Percentiles rank a stretch among this genome's conserved stretches.
Conservation (phyloP, 768 basidiomycete genomes). For the Lactarius tabidus region DNA sequence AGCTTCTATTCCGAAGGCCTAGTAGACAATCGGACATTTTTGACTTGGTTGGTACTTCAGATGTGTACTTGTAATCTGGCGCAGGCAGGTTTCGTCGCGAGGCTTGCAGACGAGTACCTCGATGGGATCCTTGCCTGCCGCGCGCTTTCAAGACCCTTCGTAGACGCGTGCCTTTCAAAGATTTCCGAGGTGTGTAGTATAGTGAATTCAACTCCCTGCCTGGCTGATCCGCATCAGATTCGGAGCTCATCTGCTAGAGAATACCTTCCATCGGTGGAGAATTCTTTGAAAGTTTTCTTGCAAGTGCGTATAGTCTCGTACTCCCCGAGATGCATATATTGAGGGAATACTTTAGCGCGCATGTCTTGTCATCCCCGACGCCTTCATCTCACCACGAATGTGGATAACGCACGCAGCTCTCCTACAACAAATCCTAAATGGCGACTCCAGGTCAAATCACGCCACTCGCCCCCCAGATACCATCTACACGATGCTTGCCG, state of each 20-base stretch:
- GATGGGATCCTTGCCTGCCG: slow-evolving; percentile 63
- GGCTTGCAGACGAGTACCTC: slow-evolving; percentile 77
- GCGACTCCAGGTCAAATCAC: slow-evolving; percentile 35
- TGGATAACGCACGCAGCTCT: slow-evolving; percentile 55
- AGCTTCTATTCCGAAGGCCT: slow-evolving; percentile 78
- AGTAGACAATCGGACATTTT: slow-evolving; percentile 72
- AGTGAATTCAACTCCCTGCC: background rate
- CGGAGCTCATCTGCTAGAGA: slow-evolving; percentile 49
- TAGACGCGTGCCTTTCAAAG: slow-evolving; percentile 66
- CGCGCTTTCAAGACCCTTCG: slow-evolving; percentile 64
- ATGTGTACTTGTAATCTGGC: slow-evolving; percentile 75
- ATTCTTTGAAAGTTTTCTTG: slow-evolving; percentile 51
- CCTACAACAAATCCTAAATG: slow-evolving; percentile 46
- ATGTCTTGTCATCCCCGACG: slow-evolving; percentile 68
- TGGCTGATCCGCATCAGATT: slow-evolving; percentile 40
- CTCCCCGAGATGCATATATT: background rate
- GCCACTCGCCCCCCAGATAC: slow-evolving; percentile 16
- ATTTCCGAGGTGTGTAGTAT: slow-evolving; percentile 51
- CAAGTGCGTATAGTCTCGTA: slow-evolving; percentile 43
- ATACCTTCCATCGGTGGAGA: slow-evolving; percentile 51
- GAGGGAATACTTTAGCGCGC: slow-evolving; percentile 44
- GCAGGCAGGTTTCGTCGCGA: slow-evolving; percentile 70
- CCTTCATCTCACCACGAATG: slow-evolving; percentile 66
- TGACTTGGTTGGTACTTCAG: slow-evolving; percentile 76
- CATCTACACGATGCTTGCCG: slow-evolving; percentile 47